Base-by-base conservation (phyloP, 78 protist species). In the Emiliania huxleyi region DNA sequence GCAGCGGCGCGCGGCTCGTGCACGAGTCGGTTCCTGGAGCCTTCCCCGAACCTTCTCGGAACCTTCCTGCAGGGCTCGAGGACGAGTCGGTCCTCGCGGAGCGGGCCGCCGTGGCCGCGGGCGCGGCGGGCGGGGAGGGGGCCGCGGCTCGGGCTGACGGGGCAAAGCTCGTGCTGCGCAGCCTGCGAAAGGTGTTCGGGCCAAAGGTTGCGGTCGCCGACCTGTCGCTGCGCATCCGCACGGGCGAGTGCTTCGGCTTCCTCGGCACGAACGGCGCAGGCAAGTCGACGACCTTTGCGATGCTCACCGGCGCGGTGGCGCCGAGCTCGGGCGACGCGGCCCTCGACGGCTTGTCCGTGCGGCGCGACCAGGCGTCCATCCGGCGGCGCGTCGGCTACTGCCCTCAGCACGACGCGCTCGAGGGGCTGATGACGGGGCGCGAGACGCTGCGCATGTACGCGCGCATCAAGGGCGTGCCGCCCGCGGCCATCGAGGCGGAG, bases 361-460 rank as follows among this genome's bases (percentile, higher is more conserved):
- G 42, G 35, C 46, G 56, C 22, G 94, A 73, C 25, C 95, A 92
- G 69, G 94, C 77, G 23, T n/a, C 2, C 5, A 92, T 93, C 35
- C 97, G 96, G 69, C 19, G 42, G 25, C n/a, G 19, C 29, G 37
- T 98, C 44, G 99, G 99, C 48, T 83, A 96, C 44, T 97, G 98
- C 69, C 97, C 98, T 38, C 99, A 98, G 93, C 93, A 93, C 93
- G 97, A 97, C 90, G 89, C 95, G 1, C 94, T 98, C 35, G 95
- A 96, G 97, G 94, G 87, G 35, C 93, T 92, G 43, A 29, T 98
- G 45, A 96, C 96, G 19, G 93, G 79, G 44, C 87, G 62, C 42
- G 98, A 98, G 93, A 96, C 96, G 38, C 94, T 98, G 35, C 79
- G 95, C 12, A 96, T 96, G 93, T 97, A 92, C 85, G 96, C 96